A percentile compares a stretch with the other conserved stretches of the same genome.
Conservation (phyloP, 768 basidiomycete species). For the Hirschioporus abietinus region DNA sequence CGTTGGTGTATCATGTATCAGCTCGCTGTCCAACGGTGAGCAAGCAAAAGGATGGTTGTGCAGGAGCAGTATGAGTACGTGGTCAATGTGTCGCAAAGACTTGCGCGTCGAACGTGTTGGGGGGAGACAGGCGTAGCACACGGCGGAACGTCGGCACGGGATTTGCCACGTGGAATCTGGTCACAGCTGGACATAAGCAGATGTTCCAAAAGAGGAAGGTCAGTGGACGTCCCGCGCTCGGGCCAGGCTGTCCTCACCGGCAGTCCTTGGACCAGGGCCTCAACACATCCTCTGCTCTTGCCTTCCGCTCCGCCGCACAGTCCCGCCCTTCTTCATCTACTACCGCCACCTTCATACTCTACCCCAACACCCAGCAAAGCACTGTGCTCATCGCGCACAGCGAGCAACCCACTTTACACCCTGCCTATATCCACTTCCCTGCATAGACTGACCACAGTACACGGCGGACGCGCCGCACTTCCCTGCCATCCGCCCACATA, state of each 20-base stretch:
- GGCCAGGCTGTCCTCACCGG: background rate
- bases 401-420: background rate
- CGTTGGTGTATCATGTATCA: background rate
- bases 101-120: background rate
- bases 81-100: background rate
- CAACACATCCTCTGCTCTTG: background rate
- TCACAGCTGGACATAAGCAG: background rate
- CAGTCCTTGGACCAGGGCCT: too few species aligned
- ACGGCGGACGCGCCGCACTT: background rate
- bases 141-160: background rate
- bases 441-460: background rate
- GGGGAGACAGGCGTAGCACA: background rate
- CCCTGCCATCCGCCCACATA: background rate
- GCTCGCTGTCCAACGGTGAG: background rate
- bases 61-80: background rate
- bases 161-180: background rate
- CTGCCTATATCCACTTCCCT: background rate
- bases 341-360: background rate
- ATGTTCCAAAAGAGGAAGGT: background rate
- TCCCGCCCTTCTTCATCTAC: background rate
- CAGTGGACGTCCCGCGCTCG: background rate
- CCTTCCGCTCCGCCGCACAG: background rate
- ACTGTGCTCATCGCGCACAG: background rate
- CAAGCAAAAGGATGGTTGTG: background rate
- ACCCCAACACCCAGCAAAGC: background rate